Conservation (phyloP, 208 protist genomes). For the Trypanosoma avium region DNA sequence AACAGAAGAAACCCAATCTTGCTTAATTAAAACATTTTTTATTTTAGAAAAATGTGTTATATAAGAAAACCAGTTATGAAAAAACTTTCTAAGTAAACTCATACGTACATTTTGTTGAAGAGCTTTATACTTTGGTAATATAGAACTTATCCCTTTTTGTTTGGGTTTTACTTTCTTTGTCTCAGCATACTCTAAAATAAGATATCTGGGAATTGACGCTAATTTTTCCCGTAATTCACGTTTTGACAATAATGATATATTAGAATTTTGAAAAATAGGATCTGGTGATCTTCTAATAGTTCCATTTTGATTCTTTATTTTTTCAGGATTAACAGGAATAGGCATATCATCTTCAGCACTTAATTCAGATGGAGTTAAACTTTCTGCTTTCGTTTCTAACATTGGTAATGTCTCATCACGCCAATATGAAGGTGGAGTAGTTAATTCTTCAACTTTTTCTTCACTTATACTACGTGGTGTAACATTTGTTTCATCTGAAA, state of each 20-base stretch:
- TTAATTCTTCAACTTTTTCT: background rate
- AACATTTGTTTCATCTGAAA: conserved; percentile 18
- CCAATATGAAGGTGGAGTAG: conserved; percentile 14
- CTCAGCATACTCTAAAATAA: conserved; percentile 7
- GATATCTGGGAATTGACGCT: conserved; percentile 2
- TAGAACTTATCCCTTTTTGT: background rate
- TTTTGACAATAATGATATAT: background rate
- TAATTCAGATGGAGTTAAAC: background rate
- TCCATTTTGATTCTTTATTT: background rate
- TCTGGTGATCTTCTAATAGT: background rate
- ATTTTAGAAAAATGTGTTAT: background rate
- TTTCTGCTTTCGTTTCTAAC: background rate
- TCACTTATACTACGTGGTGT: conserved; percentile 3
- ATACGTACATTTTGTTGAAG: background rate
- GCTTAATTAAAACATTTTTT: no score
- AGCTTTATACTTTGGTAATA: conserved; percentile 3
- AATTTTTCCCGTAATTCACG: conserved; percentile 1
- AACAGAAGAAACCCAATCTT: no score
- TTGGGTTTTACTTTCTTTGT: background rate
- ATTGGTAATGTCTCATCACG: conserved; percentile 20
- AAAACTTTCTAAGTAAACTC: conserved; percentile 3
- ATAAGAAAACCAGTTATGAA: conserved; percentile 6
- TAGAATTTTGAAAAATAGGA: background rate
- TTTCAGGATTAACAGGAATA: background rate
- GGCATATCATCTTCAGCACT: conserved; percentile 7